Percentiles rank a stretch among this genome's conserved stretches.
These are phyloP conservation scores for Xylariaceae sp. DNA, from an alignment of 2,329 filamentous ascomycete species.

Conservation along the genomic window DNA sequence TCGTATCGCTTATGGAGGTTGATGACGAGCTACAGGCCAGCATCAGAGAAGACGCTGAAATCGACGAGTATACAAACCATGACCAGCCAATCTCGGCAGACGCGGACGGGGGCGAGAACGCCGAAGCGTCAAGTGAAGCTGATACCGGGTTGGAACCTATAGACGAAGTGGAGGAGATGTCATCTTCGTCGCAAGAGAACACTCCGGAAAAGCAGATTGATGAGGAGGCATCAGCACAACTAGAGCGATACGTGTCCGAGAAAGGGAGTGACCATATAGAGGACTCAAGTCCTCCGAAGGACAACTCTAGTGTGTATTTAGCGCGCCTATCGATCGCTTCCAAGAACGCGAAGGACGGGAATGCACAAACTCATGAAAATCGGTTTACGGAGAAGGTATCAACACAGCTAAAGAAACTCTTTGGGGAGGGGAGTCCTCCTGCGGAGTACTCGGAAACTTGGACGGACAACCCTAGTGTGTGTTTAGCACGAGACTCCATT, in stretches of 20 bases:
- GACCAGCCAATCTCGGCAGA: background rate
- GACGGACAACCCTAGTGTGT: constrained; percentile 25
- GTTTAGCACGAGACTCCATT: constrained; percentile 28
- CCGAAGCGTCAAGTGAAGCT: background rate
- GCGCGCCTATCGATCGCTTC: constrained; percentile 26
- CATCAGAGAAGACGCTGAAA: constrained; percentile 24
- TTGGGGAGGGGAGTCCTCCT: constrained; percentile 1
- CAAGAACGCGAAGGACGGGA: too few species aligned
- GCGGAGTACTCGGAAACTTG: constrained; percentile 16
- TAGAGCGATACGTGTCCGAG: constrained; percentile 3
- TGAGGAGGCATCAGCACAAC: constrained; percentile 10
- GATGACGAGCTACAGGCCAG: constrained; percentile 32
- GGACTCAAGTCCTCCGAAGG: constrained; percentile 12
- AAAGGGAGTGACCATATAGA: too few species aligned
- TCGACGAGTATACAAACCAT: constrained; percentile 8
- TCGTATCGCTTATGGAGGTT: constrained; percentile 28
- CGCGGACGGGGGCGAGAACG: background rate
- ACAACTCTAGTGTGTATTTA: constrained; percentile 28
- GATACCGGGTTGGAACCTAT: background rate
- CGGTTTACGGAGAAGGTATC: constrained; percentile 6
- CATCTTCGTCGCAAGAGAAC: constrained; percentile 11
- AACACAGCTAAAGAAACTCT: constrained; percentile 8
- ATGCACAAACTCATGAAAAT: too few species aligned
- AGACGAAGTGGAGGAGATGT: constrained; percentile 2
- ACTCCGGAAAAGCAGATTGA: background rate